Percentiles rank a stretch among this genome's conserved stretches.
phyloP scores from a whole-genome alignment of 1,284 basidiomycete genomes.

The Cryptococcus jaspeensis region DNA sequence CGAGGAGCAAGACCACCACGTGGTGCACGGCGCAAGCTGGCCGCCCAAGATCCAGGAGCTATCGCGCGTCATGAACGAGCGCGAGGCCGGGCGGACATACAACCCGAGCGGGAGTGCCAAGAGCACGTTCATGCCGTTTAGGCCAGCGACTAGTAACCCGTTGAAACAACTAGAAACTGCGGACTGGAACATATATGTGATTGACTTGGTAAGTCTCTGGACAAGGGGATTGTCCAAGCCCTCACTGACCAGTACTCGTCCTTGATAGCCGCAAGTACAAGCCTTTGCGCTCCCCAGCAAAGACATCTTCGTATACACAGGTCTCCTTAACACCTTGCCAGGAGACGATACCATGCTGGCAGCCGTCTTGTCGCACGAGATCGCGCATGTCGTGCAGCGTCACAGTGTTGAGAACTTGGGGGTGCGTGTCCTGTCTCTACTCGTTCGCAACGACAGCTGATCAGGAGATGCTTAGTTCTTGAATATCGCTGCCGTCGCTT shows the following conservation, averaged over 20 bases:
- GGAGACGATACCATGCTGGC: constrained; percentile 54
- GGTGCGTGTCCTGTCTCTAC: constrained; percentile 29
- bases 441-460: background rate
- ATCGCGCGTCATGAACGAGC: constrained; percentile 31
- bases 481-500: constrained; percentile 55
- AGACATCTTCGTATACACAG: constrained; percentile 57
- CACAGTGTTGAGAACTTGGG: constrained; percentile 57
- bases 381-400: constrained; percentile 55
- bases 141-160: constrained; percentile 51
- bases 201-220: constrained; percentile 49
- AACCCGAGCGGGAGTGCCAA: constrained; percentile 49
- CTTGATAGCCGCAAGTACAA: constrained; percentile 52
- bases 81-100: constrained; percentile 30
- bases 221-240: no score
- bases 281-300: constrained; percentile 57
- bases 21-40: constrained; percentile 51
- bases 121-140: constrained; percentile 47
- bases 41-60: constrained; percentile 41
- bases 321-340: constrained; percentile 52
- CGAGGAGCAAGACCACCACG: constrained; percentile 49
- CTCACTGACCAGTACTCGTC: no score
- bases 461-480: constrained; percentile 46
- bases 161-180: constrained; percentile 49
- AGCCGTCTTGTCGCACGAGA: constrained; percentile 55
- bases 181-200: constrained; percentile 56